Evolutionary conservation across 2,329 filamentous ascomycete genomes (phyloP).

Genomic region (Hysterium pulicare): DNA sequence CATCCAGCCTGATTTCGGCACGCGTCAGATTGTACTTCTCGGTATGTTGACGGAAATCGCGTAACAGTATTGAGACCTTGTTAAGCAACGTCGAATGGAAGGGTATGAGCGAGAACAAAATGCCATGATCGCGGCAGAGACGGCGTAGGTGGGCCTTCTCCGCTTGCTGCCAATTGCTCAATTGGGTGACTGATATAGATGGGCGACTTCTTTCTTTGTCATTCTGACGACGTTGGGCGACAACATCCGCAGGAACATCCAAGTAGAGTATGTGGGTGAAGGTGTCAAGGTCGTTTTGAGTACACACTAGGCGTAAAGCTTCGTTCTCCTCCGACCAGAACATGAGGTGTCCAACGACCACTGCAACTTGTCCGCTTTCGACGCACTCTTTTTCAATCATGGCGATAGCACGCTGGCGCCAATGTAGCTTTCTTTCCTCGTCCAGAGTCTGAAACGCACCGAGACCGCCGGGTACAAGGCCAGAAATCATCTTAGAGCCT

Average conservation of each 20-base stretch:
- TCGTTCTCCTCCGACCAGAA: conserved; percentile 47
- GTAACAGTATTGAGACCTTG: conserved; percentile 26
- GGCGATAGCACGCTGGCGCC: conserved; percentile 47
- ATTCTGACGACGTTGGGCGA: conserved; percentile 36
- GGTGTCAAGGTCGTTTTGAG: conserved; percentile 42
- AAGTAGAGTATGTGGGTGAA: conserved; percentile 62
- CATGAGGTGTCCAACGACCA: conserved; percentile 57
- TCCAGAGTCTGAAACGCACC: conserved; percentile 44
- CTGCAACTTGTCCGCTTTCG: conserved; percentile 31
- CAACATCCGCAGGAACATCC: conserved; percentile 34
- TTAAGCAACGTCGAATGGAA: neutral
- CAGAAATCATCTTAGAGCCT: conserved; percentile 49
- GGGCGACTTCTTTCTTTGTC: conserved; percentile 41
- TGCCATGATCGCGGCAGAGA: conserved; percentile 45
- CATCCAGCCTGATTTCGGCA: conserved; percentile 33
- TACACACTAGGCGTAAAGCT: conserved; percentile 38
- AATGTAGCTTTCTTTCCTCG: conserved; percentile 35
- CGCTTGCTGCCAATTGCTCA: conserved; percentile 47
- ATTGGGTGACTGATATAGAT: conserved; percentile 29
- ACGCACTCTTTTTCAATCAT: conserved; percentile 40
- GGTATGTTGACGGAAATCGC: conserved; percentile 39
- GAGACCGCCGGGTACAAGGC: conserved; percentile 47
- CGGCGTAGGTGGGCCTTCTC: conserved; percentile 45
- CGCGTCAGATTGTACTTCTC: conserved; percentile 39
- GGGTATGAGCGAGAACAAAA: conserved; percentile 45